Base-by-base conservation (phyloP, 768 basidiomycete species). In the Leucosporidium scottii region DNA sequence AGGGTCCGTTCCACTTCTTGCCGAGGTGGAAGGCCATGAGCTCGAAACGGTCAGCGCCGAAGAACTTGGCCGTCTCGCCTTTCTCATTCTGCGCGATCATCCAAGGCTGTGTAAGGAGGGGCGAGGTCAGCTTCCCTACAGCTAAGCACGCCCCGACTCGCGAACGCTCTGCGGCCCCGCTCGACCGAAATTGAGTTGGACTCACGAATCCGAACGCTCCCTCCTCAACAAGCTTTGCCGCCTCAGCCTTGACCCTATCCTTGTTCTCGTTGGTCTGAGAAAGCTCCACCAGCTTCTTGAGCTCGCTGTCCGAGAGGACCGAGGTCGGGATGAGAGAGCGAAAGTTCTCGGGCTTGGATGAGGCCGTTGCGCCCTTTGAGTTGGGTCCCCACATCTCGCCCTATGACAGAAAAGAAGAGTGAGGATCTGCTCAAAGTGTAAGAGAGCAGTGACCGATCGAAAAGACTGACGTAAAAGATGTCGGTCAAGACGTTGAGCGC, bases 41-140 rank as follows among this genome's bases (percentile, higher is more conserved):
- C 51, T 72, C 71, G 59, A 72, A 66, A 12, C 71, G 67, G 56
- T 69, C 67, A 25, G 63, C 55, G 5, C 71, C 71, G 20, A 68
- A 73, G 64, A 73, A 73, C 28, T 30, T 23, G 9, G 50, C 50
- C 54, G 61, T 61, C 30, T 56, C 34, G n/a, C 71, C 71, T 27
- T 55, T 48, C 7, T 62, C 59, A 20, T 65, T 65, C 53, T 67
- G 49, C 34, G 64, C 58, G 17, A 69, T 30, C 7, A 73, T 72
- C 71, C 71, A 72, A 6, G 39, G 39, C 39, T 44, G 39, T 44
- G 4, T 4, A 34, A 67, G 55, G 2, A 30, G 50, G 5, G 25
- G 23, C n/a, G 49, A 49, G 20, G 5, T 4, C 18, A 12, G 18
- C 13, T 39, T 28, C 1, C 13, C 48, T 20, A 4, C 8, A 31